Conservation (phyloP, 2,329 filamentous ascomycete genomes). For the Fusarium citri region DNA sequence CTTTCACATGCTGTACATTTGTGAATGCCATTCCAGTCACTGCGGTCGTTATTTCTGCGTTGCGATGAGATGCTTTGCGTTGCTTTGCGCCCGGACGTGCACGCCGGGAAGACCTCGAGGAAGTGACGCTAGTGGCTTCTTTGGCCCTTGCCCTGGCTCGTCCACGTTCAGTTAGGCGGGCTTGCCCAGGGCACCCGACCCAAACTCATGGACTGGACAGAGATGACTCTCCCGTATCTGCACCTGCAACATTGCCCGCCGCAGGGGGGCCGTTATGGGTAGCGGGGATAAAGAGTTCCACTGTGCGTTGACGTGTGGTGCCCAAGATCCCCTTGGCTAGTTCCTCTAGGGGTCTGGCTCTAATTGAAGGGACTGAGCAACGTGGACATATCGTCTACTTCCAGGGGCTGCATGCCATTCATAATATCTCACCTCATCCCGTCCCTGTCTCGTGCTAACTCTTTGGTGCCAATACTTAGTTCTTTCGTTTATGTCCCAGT, state of each 20-base stretch:
- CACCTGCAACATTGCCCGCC: conserved; percentile 26
- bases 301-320: conserved; percentile 26
- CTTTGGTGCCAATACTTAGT: conserved; percentile 63
- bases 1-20: conserved; percentile 30
- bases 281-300: conserved; percentile 31
- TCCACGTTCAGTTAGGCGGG: conserved; percentile 9
- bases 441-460: conserved; percentile 40
- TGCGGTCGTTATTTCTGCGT: conserved; percentile 19
- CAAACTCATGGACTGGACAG: conserved; percentile 11
- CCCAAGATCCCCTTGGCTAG: conserved; percentile 34
- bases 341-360: conserved; percentile 25
- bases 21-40: conserved; percentile 42
- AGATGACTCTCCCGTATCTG: conserved; percentile 1
- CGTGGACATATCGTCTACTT: conserved; percentile 5
- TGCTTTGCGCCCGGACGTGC: conserved; percentile 18
- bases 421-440: conserved; percentile 46
- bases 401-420: conserved; percentile 34
- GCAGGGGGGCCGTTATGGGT: conserved; percentile 32
- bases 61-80: conserved; percentile 1
- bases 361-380: conserved; percentile 28
- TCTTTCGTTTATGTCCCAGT: conserved; percentile 88
- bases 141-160: conserved; percentile 17
- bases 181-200: conserved; percentile 15
- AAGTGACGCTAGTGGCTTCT: conserved; percentile 23
- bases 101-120: conserved; percentile 9